A percentile compares a stretch with the other conserved stretches of the same genome.
phyloP scores from a whole-genome alignment of 257 asterid species.

The Henckelia pumila region DNA sequence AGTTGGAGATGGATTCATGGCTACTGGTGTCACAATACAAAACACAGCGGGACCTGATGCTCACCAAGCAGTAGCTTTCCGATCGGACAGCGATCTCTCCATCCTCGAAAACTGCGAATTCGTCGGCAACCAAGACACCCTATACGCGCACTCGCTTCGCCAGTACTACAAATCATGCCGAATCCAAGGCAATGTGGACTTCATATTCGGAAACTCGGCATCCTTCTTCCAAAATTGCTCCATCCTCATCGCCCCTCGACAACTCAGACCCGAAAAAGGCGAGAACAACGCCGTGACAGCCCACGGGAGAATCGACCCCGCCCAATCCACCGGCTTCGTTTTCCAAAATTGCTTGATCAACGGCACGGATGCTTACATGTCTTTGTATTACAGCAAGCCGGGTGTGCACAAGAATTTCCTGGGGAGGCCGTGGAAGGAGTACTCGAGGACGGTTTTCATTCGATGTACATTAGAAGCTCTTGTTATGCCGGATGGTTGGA shows the following conservation, averaged over 20 bases:
- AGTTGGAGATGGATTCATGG: constrained; percentile 57
- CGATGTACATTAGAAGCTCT: constrained; percentile 37
- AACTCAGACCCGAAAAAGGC: constrained; percentile 40
- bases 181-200: constrained; percentile 52
- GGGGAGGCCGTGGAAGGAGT: constrained; percentile 63
- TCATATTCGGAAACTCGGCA: constrained; percentile 54
- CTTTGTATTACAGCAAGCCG: constrained; percentile 40
- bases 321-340: constrained; percentile 49
- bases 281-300: constrained; percentile 53
- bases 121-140: constrained; percentile 53
- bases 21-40: constrained; percentile 40
- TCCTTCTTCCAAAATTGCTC: constrained; percentile 43
- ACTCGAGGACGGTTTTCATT: constrained; percentile 43
- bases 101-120: constrained; percentile 47
- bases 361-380: constrained; percentile 46
- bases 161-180: constrained; percentile 55
- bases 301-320: constrained; percentile 47
- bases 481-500: constrained; percentile 41
- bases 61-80: constrained; percentile 58
- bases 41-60: constrained; percentile 55
- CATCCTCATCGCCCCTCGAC: constrained; percentile 42
- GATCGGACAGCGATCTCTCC: constrained; percentile 45
- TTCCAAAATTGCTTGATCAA: constrained; percentile 43
- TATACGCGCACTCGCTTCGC: constrained; percentile 45
- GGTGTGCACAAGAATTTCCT: constrained; percentile 35